phyloP scores from a whole-genome alignment of 1,139 yeast species.

The Debaryomyces udenii region DNA sequence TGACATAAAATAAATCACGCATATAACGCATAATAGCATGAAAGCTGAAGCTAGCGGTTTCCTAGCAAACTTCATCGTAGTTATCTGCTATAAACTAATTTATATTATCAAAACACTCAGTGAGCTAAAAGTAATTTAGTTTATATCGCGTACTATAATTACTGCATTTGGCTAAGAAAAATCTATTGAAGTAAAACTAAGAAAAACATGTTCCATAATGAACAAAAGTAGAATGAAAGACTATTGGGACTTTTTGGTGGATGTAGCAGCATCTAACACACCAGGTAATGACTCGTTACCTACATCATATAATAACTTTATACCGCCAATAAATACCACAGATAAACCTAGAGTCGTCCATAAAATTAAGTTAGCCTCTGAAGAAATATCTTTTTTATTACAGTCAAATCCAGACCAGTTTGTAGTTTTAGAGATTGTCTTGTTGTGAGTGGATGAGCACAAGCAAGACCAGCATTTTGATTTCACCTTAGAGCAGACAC shows the following conservation, averaged over 20 bases:
- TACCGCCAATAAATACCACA: constrained; percentile 52
- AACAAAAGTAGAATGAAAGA: neutral
- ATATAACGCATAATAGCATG: constrained; percentile 24
- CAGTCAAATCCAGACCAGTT: constrained; percentile 71
- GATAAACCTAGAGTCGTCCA: constrained; percentile 61
- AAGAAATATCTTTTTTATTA: constrained; percentile 64
- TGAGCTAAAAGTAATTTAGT: neutral
- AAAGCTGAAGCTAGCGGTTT: constrained; percentile 31
- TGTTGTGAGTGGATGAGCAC: constrained; percentile 55
- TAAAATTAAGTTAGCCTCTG: constrained; percentile 65
- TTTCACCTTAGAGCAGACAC: constrained; percentile 51
- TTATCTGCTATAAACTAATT: neutral
- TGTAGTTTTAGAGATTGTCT: constrained; percentile 52
- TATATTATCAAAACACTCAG: neutral
- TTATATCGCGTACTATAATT: constrained; percentile 2
- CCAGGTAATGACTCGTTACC: constrained; percentile 71
- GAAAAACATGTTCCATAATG: neutral
- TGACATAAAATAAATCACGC: constrained; percentile 33
- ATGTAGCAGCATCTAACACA: constrained; percentile 61
- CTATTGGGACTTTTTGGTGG: constrained; percentile 35
- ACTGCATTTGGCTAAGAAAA: constrained; percentile 4
- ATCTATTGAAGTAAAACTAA: constrained; percentile 8
- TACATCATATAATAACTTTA: constrained; percentile 53
- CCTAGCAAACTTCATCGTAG: constrained; percentile 23
- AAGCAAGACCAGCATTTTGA: constrained; percentile 57